Evolutionary conservation across 805 yeast species (phyloP), one percentile per base, ranked within the genome.

Genomic region (Sungouiella blattae): DNA sequence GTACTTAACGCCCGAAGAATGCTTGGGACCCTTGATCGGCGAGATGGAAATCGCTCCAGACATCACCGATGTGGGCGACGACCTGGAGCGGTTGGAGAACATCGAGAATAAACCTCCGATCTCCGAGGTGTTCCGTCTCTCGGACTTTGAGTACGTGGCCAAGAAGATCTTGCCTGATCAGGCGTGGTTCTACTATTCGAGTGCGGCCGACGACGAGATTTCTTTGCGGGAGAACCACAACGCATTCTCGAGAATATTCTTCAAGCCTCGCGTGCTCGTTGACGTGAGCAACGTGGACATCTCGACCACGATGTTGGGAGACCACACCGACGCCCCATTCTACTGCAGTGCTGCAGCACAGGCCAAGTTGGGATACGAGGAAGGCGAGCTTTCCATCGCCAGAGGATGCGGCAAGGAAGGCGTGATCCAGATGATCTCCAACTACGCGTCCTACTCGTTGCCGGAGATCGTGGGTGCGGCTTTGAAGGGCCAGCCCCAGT

Each of bases 161-260:
- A 47, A 50, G 27, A 43, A 62, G 29, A 48, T 53, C 4, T 42
- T 68, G 14, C 52, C 68, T 4, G 46, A 41, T 5, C 44, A 51
- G 5, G 64, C 71, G 1, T 68, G 64, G 62, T 59, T 62, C 12
- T 75, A 71, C 60, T 91, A 88, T 57, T 83, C 94, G 4, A 78
- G 88, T 23, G 98, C 91, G 7, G 75, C 95, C 12, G 97, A 91
- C 60, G 98, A 91, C 58, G 98, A 91, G 64, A 77, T 91, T 47
- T 75, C 96, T 2, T 57, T 85, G 52, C 75, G 98, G 48, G 96
- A 89, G 53, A 91, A 91, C 64, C 97, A 88, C 58, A 73, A 79
- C 34, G 94, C 96, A 3, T 91, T 77, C 64, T 95, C 87, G 53
- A 69, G 95, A 20, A 77, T 89, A 34, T 88, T 84, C 64, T 91